Percentiles rank a stretch among this genome's conserved stretches.
Conservation (phyloP, 768 basidiomycete genomes). For the Sutorius australiensis region DNA sequence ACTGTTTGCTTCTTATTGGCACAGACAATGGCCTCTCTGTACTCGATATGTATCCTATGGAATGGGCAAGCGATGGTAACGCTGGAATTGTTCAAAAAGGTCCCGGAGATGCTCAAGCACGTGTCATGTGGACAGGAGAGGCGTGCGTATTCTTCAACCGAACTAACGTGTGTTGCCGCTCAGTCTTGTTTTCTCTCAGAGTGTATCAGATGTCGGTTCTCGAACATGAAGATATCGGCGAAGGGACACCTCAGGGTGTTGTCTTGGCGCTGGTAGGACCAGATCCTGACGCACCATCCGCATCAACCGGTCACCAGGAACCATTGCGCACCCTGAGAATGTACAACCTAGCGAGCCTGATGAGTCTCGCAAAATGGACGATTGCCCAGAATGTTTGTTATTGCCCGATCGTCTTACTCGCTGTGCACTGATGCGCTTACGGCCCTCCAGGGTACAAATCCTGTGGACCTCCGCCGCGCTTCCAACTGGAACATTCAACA, state of each 20-base stretch:
- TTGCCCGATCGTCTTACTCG: background rate
- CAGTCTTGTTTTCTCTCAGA: conserved; percentile 34
- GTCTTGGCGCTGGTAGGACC: conserved; percentile 73
- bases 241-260: conserved; percentile 64
- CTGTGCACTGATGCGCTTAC: conserved; percentile 4
- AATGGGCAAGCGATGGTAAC: conserved; percentile 48
- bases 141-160: conserved; percentile 42
- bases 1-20: conserved; percentile 69
- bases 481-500: conserved; percentile 50
- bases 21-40: conserved; percentile 79
- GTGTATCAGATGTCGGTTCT: conserved; percentile 76
- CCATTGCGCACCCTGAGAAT: conserved; percentile 60
- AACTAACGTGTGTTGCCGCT: background rate
- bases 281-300: conserved; percentile 42
- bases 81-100: conserved; percentile 46
- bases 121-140: conserved; percentile 74
- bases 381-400: conserved; percentile 57
- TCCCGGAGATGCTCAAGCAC: conserved; percentile 67
- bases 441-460: conserved; percentile 46
- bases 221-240: conserved; percentile 57
- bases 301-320: conserved; percentile 49
- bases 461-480: conserved; percentile 56
- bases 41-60: conserved; percentile 76
- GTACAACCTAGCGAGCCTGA: conserved; percentile 77
- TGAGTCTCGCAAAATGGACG: conserved; percentile 72